A percentile compares a stretch with the other conserved stretches of the same genome.
phyloP scores from a whole-genome alignment of 257 asterid genomes.

The Misopates orontium region DNA sequence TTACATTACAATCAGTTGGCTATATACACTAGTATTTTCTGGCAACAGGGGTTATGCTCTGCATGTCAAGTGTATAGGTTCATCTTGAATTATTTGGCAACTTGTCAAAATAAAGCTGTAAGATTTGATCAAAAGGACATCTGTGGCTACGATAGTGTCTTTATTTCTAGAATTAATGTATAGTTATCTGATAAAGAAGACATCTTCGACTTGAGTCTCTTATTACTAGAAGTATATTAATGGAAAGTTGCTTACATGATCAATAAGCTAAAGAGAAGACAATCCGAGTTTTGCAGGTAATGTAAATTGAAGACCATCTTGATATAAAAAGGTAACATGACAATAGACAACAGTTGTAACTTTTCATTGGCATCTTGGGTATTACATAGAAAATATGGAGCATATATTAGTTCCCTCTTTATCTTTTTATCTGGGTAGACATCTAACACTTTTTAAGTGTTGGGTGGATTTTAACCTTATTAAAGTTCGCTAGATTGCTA shows the following conservation, averaged over 20 bases:
- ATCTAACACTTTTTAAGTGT: too few relatives aligned
- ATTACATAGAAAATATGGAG: too few relatives aligned
- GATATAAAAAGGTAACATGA: too few relatives aligned
- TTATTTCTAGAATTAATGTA: neutral
- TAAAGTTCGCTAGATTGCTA: too few relatives aligned
- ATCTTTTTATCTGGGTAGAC: too few relatives aligned
- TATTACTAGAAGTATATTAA: conserved; percentile 7
- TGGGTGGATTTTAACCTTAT: too few relatives aligned
- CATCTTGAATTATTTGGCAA: neutral
- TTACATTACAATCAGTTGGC: conserved; percentile 7
- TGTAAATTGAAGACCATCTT: too few relatives aligned
- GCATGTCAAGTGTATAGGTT: neutral
- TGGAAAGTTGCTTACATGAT: conserved; percentile 9
- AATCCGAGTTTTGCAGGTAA: neutral
- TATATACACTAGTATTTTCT: conserved; percentile 4
- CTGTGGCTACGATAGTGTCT: neutral
- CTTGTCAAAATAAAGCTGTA: too few relatives aligned
- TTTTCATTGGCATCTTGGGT: too few relatives aligned
- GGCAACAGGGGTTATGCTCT: too few relatives aligned
- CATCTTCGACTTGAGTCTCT: conserved; percentile 1
- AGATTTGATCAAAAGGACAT: neutral
- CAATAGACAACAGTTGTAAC: too few relatives aligned
- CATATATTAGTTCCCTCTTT: too few relatives aligned
- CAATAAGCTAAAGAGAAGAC: conserved; percentile 7
- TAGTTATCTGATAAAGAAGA: conserved; percentile 3